Percentiles rank a stretch among this genome's conserved stretches.
Evolutionary conservation across 108 stramenopile species (phyloP).

Genomic region (Skeletonema costatum): DNA sequence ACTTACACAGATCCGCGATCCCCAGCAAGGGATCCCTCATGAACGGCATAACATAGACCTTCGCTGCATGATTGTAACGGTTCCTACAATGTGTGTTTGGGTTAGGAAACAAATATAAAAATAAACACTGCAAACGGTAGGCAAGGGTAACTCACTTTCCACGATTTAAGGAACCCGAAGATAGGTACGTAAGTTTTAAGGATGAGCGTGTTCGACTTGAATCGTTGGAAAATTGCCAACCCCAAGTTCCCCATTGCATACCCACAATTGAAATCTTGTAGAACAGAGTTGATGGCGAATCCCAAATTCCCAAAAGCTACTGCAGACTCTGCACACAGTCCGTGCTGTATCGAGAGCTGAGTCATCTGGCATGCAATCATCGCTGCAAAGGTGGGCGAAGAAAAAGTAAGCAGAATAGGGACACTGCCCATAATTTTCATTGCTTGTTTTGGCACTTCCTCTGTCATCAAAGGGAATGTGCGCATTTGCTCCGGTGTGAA

Average conservation of each 20-base stretch:
- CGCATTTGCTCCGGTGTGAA: constrained; percentile 1
- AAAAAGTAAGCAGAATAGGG: background rate
- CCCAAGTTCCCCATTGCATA: background rate
- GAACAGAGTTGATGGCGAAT: background rate
- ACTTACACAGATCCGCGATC: background rate
- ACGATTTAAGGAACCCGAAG: background rate
- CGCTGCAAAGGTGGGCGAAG: constrained; percentile 7
- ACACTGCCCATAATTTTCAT: constrained; percentile 1
- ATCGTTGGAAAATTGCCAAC: background rate
- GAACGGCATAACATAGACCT: background rate
- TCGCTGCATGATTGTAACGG: background rate
- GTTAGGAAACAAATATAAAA: background rate
- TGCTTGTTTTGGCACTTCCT: constrained; percentile 1
- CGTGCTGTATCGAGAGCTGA: constrained; percentile 7
- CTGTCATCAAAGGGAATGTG: background rate
- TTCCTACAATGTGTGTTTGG: background rate
- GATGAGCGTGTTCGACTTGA: background rate
- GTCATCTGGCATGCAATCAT: constrained; percentile 17
- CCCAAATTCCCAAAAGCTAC: constrained; percentile 5
- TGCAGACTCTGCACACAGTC: constrained; percentile 13
- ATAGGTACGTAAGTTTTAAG: background rate
- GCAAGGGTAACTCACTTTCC: background rate
- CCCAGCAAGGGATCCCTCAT: constrained; percentile 1
- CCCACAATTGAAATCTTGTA: background rate
- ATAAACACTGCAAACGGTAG: background rate